Conservation (phyloP, 2,329 filamentous ascomycete species). For the Scedosporium minutisporum region DNA sequence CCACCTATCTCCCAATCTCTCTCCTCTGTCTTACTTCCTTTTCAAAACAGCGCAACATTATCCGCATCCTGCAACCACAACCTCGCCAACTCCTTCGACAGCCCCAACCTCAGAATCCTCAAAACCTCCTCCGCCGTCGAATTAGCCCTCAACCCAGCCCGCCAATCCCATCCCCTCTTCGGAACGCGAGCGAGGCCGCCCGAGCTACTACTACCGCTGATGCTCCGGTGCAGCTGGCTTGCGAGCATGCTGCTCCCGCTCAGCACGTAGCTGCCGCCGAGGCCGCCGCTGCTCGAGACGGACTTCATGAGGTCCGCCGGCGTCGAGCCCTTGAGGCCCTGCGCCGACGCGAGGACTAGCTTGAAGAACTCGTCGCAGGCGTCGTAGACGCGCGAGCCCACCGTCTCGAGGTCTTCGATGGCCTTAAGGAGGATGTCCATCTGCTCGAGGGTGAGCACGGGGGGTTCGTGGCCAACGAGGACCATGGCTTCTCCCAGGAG, state of each 20-base stretch:
- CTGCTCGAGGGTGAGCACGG: slow-evolving; percentile 52
- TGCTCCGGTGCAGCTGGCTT: slow-evolving; percentile 50
- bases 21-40: not conserved
- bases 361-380: slow-evolving; percentile 72
- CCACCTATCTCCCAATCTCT: not conserved
- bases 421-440: slow-evolving; percentile 68
- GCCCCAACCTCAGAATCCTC: slow-evolving; percentile 57
- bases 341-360: slow-evolving; percentile 60
- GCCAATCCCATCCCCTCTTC: slow-evolving; percentile 67
- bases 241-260: slow-evolving; percentile 65
- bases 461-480: slow-evolving; percentile 46
- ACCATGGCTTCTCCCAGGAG: slow-evolving; percentile 76
- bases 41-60: slow-evolving; percentile 33
- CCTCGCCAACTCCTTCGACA: slow-evolving; percentile 65
- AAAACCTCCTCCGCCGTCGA: slow-evolving; percentile 63
- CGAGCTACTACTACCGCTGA: slow-evolving; percentile 43
- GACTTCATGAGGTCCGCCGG: slow-evolving; percentile 52
- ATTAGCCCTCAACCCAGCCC: slow-evolving; percentile 60
- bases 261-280: slow-evolving; percentile 48
- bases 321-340: slow-evolving; percentile 48
- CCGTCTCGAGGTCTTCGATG: slow-evolving; percentile 70
- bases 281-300: slow-evolving; percentile 41
- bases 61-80: slow-evolving; percentile 61
- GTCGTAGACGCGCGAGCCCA: slow-evolving; percentile 59
- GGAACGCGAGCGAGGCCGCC: slow-evolving; percentile 23